These are phyloP conservation scores for Penicillium flavigenum DNA, from an alignment of 495 filamentous ascomycete genomes.

Conservation along the genomic window DNA sequence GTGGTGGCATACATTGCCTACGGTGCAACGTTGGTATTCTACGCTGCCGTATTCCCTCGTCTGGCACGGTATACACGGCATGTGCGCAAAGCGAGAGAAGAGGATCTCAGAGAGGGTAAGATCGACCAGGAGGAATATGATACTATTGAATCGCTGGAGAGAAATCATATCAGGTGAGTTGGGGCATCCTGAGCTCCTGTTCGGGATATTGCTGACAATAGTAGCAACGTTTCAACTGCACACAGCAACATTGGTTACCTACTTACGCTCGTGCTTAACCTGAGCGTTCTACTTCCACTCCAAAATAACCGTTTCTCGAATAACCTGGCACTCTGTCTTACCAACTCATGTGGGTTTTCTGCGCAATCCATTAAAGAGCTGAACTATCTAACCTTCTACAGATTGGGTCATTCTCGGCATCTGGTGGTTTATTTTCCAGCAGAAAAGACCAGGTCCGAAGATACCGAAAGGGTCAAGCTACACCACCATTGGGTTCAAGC, in stretches of 20 bases:
- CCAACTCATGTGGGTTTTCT: constrained; percentile 41
- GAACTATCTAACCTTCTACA: constrained; percentile 12
- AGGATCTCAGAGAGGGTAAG: constrained; percentile 44
- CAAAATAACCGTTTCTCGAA: constrained; percentile 43
- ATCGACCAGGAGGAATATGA: constrained; percentile 46
- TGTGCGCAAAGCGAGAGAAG: constrained; percentile 47
- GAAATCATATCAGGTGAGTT: constrained; percentile 46
- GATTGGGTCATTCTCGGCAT: constrained; percentile 51
- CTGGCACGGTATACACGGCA: constrained; percentile 49
- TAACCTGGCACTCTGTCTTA: constrained; percentile 48
- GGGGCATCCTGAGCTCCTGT: no score
- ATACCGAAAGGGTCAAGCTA: constrained; percentile 49
- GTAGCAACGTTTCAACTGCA: constrained; percentile 48
- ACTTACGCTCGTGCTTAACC: constrained; percentile 43
- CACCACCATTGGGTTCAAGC: constrained; percentile 48
- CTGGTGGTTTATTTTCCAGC: constrained; percentile 55
- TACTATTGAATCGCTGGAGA: constrained; percentile 47
- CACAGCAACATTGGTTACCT: constrained; percentile 53
- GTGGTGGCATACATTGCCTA: constrained; percentile 50
- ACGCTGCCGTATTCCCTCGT: constrained; percentile 49
- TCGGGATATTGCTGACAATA: neutral
- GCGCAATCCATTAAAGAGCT: neutral
- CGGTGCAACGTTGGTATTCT: constrained; percentile 49
- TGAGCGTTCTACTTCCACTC: constrained; percentile 47
- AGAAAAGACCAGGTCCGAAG: constrained; percentile 45